Evolutionary conservation across 1,284 basidiomycete species (phyloP).

Genomic region (Gastroboletus turbinatus): DNA sequence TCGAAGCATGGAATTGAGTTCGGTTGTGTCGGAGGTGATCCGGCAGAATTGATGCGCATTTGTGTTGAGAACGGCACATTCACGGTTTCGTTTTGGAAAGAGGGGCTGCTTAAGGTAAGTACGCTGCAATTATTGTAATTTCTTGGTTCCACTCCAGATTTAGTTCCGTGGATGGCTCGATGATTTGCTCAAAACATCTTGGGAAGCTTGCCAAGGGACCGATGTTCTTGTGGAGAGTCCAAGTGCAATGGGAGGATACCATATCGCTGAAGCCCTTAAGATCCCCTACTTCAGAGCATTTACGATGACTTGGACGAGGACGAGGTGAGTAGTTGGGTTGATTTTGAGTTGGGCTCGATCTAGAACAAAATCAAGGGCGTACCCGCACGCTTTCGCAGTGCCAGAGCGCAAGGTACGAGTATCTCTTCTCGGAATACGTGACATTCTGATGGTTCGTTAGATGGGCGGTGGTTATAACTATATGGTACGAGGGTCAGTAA

Average conservation of each 20-base stretch:
- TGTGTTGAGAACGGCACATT: constrained; percentile 97
- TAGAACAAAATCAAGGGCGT: constrained; percentile 57
- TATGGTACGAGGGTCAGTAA: constrained; percentile 61
- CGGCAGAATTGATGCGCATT: constrained; percentile 92
- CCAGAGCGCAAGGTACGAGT: constrained; percentile 76
- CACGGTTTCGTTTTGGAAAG: constrained; percentile 91
- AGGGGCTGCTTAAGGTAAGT: constrained; percentile 80
- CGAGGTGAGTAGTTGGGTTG: constrained; percentile 45
- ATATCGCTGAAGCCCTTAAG: constrained; percentile 90
- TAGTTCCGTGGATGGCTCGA: constrained; percentile 97
- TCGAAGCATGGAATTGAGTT: constrained; percentile 90
- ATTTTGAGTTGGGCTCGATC: not conserved
- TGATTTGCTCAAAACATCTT: constrained; percentile 89
- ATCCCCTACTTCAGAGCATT: constrained; percentile 95
- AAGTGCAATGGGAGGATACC: constrained; percentile 97
- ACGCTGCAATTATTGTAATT: not conserved
- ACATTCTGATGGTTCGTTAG: constrained; percentile 39
- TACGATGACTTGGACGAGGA: constrained; percentile 84
- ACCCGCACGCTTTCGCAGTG: constrained; percentile 97
- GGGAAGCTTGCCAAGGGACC: constrained; percentile 93
- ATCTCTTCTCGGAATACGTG: constrained; percentile 9
- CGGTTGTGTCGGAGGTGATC: constrained; percentile 92
- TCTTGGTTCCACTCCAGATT: constrained; percentile 4
- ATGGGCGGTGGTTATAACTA: constrained; percentile 98
- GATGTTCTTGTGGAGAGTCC: constrained; percentile 95